phyloP scores from a whole-genome alignment of 441 rosid genomes.

The Syzygium syzygioides region DNA sequence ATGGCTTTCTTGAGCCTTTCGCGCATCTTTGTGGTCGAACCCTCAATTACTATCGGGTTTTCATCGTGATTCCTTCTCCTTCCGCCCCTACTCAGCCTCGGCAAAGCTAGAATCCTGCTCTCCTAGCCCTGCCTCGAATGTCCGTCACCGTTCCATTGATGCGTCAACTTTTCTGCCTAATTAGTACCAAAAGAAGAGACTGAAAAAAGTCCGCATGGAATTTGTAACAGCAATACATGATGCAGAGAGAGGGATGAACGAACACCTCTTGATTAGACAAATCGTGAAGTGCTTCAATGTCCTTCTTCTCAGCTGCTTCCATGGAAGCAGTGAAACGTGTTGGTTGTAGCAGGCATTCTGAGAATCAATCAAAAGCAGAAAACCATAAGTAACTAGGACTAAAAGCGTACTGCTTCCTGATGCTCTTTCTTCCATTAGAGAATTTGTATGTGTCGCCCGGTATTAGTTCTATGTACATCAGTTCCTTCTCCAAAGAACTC shows the following conservation, averaged over 20 bases:
- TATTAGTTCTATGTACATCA: background rate
- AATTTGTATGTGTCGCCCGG: background rate
- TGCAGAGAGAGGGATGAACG: background rate
- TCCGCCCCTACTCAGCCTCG: background rate
- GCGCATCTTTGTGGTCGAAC: background rate
- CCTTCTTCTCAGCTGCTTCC: background rate
- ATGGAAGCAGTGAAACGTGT: background rate
- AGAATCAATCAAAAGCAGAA: background rate
- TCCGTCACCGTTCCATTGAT: background rate
- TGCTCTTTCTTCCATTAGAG: background rate
- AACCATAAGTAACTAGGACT: background rate
- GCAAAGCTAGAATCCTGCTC: background rate
- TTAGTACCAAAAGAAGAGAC: background rate
- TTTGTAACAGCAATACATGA: background rate
- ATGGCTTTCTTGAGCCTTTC: background rate
- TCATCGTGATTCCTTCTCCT: background rate
- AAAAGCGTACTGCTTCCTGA: background rate
- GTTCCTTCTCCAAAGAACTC: background rate
- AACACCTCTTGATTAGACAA: background rate
- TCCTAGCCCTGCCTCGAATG: rapidly evolving
- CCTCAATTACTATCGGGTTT: background rate
- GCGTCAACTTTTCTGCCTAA: background rate
- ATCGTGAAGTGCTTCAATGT: background rate
- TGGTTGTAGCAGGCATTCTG: background rate
- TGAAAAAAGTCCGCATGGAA: background rate